Evolutionary conservation across 257 asterid species (phyloP).

Genomic region (Cinchona pubescens): DNA sequence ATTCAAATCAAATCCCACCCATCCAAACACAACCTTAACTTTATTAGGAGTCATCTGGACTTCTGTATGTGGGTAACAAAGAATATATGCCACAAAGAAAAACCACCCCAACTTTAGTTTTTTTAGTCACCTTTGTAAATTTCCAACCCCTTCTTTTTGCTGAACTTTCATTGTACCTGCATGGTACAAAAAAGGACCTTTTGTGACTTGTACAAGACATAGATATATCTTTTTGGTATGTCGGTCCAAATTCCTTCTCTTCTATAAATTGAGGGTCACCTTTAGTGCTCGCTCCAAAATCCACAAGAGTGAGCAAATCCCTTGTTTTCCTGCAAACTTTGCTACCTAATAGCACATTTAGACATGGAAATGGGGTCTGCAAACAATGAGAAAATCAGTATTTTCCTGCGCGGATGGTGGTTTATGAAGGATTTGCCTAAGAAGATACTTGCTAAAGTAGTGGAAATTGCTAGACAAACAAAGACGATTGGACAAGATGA

Average conservation of each 20-base stretch:
- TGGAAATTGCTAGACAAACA: slow-evolving; percentile 27
- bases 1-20: too few relatives aligned
- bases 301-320: slow-evolving; percentile 3
- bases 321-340: slow-evolving; percentile 2
- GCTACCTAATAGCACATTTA: not conserved
- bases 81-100: slow-evolving; percentile 11
- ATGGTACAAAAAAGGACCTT: slow-evolving; percentile 22
- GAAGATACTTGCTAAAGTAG: slow-evolving; percentile 26
- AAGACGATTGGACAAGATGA: slow-evolving; percentile 53
- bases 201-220: not conserved
- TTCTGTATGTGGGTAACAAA: slow-evolving; percentile 35
- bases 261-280: slow-evolving; percentile 25
- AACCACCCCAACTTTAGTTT: slow-evolving; percentile 18
- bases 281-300: not conserved
- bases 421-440: slow-evolving; percentile 2
- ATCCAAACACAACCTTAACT: too few relatives aligned
- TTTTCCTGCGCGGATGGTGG: slow-evolving; percentile 12
- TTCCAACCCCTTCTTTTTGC: slow-evolving; percentile 27
- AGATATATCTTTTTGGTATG: not conserved
- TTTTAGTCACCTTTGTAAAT: slow-evolving; percentile 17
- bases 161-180: slow-evolving; percentile 39
- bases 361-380: slow-evolving; percentile 38
- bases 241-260: slow-evolving; percentile 18
- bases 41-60: slow-evolving; percentile 3
- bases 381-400: slow-evolving; percentile 24